Evolutionary conservation across 495 filamentous ascomycete species (phyloP).

Genomic region (Podospora sp.): DNA sequence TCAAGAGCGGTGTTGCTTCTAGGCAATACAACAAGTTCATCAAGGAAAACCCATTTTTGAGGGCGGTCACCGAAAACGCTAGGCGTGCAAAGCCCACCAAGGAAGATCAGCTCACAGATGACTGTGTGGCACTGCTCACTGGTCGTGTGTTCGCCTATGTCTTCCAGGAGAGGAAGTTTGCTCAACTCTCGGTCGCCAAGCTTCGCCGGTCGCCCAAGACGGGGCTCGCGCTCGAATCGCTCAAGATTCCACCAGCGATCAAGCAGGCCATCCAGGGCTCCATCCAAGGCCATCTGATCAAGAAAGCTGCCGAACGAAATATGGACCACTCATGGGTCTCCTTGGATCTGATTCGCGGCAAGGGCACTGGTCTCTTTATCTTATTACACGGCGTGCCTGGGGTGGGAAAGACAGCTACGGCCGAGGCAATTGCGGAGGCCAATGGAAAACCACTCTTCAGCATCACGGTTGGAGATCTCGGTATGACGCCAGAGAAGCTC

Average conservation of each 20-base stretch:
- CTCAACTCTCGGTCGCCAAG: background rate
- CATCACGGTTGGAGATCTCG: constrained; percentile 1
- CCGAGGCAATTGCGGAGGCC: background rate
- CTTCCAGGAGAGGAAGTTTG: constrained; percentile 8
- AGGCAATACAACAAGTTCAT: constrained; percentile 23
- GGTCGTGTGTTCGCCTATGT: background rate
- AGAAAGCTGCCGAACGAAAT: constrained; percentile 1
- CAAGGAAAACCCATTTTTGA: constrained; percentile 32
- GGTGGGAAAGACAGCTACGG: background rate
- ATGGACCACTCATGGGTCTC: background rate
- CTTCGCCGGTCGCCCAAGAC: constrained; percentile 1
- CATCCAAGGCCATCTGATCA: constrained; percentile 4
- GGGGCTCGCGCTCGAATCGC: background rate
- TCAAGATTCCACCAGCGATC: background rate
- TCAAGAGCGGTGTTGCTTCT: constrained; percentile 32
- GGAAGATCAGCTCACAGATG: background rate
- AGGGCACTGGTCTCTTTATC: constrained; percentile 2
- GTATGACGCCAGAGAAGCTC: constrained; percentile 4
- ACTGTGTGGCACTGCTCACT: background rate
- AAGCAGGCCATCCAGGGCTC: constrained; percentile 5
- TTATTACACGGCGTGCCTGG: background rate
- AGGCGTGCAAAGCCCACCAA: background rate
- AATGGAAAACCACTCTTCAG: background rate
- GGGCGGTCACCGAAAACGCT: constrained; percentile 29
- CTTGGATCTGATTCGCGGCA: background rate